Conservation (phyloP, 1,284 basidiomycete genomes). For the Ustilago tritici region DNA sequence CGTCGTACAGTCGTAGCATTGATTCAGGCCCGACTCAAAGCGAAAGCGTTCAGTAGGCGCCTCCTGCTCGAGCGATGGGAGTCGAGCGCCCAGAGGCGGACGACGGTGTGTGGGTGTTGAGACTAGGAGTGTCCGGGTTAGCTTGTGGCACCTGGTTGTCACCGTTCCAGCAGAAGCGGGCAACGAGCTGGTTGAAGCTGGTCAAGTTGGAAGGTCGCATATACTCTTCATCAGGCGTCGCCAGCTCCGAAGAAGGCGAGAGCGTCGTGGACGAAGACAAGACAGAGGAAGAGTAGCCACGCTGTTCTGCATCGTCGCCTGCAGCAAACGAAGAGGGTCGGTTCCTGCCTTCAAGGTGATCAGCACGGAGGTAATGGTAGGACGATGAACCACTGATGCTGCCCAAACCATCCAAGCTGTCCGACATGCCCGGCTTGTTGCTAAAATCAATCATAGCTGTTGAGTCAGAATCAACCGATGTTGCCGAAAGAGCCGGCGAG, state of each 20-base stretch:
- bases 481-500: slow-evolving; percentile 53
- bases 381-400: slow-evolving; percentile 26
- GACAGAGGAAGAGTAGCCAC: slow-evolving; percentile 44
- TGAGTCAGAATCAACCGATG: slow-evolving; percentile 58
- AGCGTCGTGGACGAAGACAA: slow-evolving; percentile 46
- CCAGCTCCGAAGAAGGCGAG: slow-evolving; percentile 47
- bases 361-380: slow-evolving; percentile 31
- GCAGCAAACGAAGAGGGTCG: slow-evolving; percentile 34
- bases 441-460: slow-evolving; percentile 38
- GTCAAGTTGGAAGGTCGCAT: slow-evolving; percentile 55
- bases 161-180: slow-evolving; percentile 63
- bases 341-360: slow-evolving; percentile 29
- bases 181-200: slow-evolving; percentile 63
- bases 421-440: slow-evolving; percentile 24
- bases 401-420: slow-evolving; percentile 33
- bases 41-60: slow-evolving; percentile 22
- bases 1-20: slow-evolving; percentile 11
- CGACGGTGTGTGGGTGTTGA: slow-evolving; percentile 31
- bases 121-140: slow-evolving; percentile 23
- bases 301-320: slow-evolving; percentile 36
- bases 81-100: slow-evolving; percentile 51
- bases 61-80: slow-evolving; percentile 45
- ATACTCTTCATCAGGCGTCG: slow-evolving; percentile 52
- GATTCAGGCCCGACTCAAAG: neutral
- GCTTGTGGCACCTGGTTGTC: slow-evolving; percentile 48